Evolutionary conservation across 2,329 filamentous ascomycete genomes (phyloP).

Genomic region (Arthrobotrys musiformis): DNA sequence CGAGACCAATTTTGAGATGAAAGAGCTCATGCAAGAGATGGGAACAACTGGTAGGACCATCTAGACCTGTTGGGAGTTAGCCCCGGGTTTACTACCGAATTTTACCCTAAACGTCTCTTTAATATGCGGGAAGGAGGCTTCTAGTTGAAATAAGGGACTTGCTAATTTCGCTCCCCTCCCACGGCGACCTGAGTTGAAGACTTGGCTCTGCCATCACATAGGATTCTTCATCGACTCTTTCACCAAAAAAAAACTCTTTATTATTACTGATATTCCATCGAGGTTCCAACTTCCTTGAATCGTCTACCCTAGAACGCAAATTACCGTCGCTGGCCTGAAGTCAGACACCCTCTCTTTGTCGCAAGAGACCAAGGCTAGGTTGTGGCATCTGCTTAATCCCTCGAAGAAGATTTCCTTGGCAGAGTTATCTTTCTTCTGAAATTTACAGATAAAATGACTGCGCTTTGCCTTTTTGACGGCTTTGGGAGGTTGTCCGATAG

Average conservation of each 20-base stretch:
- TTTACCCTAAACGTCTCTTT: background rate
- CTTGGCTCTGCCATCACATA: slow-evolving; percentile 5
- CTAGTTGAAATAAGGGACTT: background rate
- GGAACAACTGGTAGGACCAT: background rate
- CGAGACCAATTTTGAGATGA: background rate
- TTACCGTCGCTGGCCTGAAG: slow-evolving; percentile 22
- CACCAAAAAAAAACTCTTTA: background rate
- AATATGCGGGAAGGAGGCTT: slow-evolving; percentile 20
- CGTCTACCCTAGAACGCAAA: slow-evolving; percentile 28
- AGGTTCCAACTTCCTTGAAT: slow-evolving; percentile 16
- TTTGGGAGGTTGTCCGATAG: background rate
- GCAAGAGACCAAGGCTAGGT: background rate
- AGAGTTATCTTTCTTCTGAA: background rate
- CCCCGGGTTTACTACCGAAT: background rate
- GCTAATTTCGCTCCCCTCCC: slow-evolving; percentile 5
- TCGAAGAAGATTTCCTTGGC: background rate
- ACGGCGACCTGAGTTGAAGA: slow-evolving; percentile 6
- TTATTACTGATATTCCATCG: background rate
- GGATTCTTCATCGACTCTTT: slow-evolving; percentile 4
- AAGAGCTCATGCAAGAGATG: slow-evolving; percentile 17
- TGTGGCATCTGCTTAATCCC: background rate
- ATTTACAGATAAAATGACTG: background rate
- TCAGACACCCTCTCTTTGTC: background rate
- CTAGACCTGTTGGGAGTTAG: background rate
- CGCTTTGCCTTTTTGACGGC: background rate